Evolutionary conservation across 139 green algal species (phyloP).

Genomic region (Coelastrella sp.): DNA sequence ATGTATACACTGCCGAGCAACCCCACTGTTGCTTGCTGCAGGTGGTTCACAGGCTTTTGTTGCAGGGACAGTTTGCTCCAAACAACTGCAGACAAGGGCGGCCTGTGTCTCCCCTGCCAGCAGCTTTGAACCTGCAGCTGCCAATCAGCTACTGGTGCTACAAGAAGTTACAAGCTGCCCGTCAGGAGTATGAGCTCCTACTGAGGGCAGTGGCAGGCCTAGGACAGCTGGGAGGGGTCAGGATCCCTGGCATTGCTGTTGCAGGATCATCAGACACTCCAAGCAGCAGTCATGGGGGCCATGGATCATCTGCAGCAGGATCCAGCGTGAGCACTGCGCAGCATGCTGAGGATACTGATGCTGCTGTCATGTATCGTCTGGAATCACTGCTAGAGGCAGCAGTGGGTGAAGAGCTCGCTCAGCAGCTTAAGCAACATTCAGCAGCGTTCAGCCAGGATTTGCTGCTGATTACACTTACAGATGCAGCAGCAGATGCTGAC

Average conservation of each 20-base stretch:
- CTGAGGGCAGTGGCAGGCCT: background rate
- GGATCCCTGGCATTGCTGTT: no score
- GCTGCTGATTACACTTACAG: conserved; percentile 5
- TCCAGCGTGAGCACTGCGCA: no score
- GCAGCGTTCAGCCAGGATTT: background rate
- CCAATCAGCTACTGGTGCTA: conserved; percentile 21
- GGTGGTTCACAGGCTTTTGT: background rate
- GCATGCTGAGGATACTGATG: no score
- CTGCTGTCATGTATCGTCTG: background rate
- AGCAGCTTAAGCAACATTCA: background rate
- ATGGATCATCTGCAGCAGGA: no score
- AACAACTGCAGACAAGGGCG: background rate
- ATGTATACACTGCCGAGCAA: no score
- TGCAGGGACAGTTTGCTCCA: background rate
- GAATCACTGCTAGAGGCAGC: background rate
- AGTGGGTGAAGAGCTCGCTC: background rate
- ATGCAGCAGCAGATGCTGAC: background rate
- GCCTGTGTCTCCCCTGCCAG: background rate
- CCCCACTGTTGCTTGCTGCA: background rate
- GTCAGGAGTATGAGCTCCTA: background rate
- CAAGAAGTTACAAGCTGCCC: background rate
- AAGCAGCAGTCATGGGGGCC: no score
- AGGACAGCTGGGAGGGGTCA: no score
- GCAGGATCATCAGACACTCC: no score
- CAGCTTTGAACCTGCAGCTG: conserved; percentile 7